A percentile compares a stretch with the other conserved stretches of the same genome.
phyloP scores from a whole-genome alignment of 2,329 filamentous ascomycete genomes.

The Curvularia verruculosa region DNA sequence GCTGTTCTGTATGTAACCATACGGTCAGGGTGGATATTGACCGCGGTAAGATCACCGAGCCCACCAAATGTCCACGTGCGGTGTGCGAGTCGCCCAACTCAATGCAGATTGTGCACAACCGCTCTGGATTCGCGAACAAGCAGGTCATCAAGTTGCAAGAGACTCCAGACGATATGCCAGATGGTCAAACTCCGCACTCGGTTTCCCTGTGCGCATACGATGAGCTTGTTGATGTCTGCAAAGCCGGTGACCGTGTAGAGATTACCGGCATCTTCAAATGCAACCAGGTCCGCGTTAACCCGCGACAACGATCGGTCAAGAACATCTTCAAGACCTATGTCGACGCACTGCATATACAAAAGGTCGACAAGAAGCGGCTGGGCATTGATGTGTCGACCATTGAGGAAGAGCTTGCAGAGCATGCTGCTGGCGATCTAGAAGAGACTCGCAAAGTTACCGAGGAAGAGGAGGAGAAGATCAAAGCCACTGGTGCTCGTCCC shows the following conservation, averaged over 20 bases:
- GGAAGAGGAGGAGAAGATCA: conserved; percentile 90
- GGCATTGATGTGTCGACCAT: conserved; percentile 90
- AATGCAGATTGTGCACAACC: conserved; percentile 98
- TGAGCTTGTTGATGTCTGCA: conserved; percentile 96
- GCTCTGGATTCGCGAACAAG: conserved; percentile 93
- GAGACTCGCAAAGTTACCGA: conserved; percentile 82
- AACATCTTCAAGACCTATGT: conserved; percentile 98
- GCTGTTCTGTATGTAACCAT: conserved; percentile 90
- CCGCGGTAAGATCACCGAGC: conserved; percentile 93
- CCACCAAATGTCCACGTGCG: conserved; percentile 82
- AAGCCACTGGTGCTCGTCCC: conserved; percentile 74
- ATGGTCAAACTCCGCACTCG: conserved; percentile 95
- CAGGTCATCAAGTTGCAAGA: conserved; percentile 99
- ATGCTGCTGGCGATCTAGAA: conserved; percentile 73
- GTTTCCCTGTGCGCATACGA: conserved; percentile 97
- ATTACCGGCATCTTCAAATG: conserved; percentile 97
- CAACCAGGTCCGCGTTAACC: conserved; percentile 91
- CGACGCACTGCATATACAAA: conserved; percentile 93
- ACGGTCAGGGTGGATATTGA: conserved; percentile 90
- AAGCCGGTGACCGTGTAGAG: conserved; percentile 93
- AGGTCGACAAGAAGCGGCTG: conserved; percentile 93
- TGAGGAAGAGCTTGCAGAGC: conserved; percentile 78
- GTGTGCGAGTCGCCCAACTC: conserved; percentile 87
- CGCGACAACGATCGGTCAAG: conserved; percentile 89
- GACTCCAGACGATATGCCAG: conserved; percentile 91